Evolutionary conservation across 345 rosid genomes (phyloP).

Genomic region (Syzygium aqueum): DNA sequence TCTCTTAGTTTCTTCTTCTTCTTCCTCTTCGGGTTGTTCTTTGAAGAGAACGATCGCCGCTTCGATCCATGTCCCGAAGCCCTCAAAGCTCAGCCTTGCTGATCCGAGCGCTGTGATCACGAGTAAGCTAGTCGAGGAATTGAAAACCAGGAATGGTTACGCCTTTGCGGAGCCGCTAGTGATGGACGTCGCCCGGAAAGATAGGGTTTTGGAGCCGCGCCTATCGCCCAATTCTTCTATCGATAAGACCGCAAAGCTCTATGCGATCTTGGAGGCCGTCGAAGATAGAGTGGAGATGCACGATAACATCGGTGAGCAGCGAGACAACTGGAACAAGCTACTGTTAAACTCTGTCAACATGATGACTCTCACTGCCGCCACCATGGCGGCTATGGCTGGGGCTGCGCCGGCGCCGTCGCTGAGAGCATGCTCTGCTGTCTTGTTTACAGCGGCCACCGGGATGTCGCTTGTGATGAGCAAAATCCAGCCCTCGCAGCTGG

Average conservation of each 20-base stretch:
- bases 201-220: background rate
- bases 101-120: background rate
- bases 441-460: conserved; percentile 25
- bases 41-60: background rate
- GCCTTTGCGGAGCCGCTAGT: background rate
- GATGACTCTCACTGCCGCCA: conserved; percentile 51
- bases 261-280: conserved; percentile 43
- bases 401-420: background rate
- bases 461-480: conserved; percentile 21
- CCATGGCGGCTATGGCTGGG: conserved; percentile 5
- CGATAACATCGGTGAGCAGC: conserved; percentile 48
- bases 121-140: background rate
- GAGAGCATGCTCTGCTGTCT: conserved; percentile 3
- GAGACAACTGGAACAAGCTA: conserved; percentile 56
- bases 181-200: no score
- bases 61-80: background rate
- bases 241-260: conserved; percentile 9
- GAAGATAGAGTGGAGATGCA: conserved; percentile 69
- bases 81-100: background rate
- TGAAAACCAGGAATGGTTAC: background rate
- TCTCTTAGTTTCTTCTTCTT: background rate
- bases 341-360: conserved; percentile 56
- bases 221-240: background rate
- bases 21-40: background rate
- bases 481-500: conserved; percentile 37